Evolutionary conservation across 176 grass and related monocot species (phyloP), one percentile per base, ranked within the genome.

Genomic region (Triticum aestivum): DNA sequence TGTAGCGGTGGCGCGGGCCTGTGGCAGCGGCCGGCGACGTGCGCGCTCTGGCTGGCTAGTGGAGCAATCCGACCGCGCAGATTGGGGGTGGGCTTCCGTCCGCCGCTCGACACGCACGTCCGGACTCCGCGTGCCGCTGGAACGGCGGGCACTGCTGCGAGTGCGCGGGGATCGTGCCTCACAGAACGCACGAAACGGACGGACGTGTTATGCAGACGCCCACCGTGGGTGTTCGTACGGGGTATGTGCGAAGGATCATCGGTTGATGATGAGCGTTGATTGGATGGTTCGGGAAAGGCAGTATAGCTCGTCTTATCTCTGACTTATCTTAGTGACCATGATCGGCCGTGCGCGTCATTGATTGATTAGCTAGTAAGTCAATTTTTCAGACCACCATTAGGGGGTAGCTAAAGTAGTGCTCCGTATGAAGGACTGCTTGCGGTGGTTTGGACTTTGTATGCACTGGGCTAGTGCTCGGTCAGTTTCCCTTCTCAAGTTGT

Each of bases 41-140:
- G 41, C 41, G 13, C 41, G n/a, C 41, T 75, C 23, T 18, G 0
- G 41, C 67, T 9, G 24, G 72, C 42, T 82, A 82, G 83, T 90
- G 83, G 88, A 82, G 69, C 62, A 77, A 77, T 69, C 30, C 77
- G n/a, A 26, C 33, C 52, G 8, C 44, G 87, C 82, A 79, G 87
- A 80, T 85, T 12, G 66, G 21, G 42, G 11, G 58, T 5, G 11
- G 66, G 15, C 51, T 37, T 64, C 47, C 23, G 18, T 8, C 2
- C 27, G 51, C 63, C 49, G 73, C 26, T 49, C 63, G 87, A 84
- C 87, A 88, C 87, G 80, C 76, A 24, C 80, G 73, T 33, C 17
- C 66, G 29, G 4, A 49, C 44, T 49, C 42, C 75, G 47, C 27
- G 69, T 72, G 35, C 69, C 21, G 17, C 29, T 7, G 29, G 47